phyloP scores from a whole-genome alignment of 2,329 filamentous ascomycete species.

The Epichloe hybrida region DNA sequence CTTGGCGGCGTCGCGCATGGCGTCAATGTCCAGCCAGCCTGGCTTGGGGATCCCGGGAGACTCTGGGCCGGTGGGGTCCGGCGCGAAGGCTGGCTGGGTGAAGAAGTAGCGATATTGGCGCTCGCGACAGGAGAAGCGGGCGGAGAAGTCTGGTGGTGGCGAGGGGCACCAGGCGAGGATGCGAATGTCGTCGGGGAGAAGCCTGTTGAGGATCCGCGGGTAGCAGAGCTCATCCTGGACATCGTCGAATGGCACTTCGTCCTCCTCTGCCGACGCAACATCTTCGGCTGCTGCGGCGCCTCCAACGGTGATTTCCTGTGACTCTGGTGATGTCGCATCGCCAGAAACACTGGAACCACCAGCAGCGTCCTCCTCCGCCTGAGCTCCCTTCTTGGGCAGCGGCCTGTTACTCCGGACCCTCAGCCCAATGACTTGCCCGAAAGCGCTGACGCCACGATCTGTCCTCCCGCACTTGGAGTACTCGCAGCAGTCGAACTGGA shows the following conservation, averaged over 20 bases:
- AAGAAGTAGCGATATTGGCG: constrained; percentile 95
- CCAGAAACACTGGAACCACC: constrained; percentile 3
- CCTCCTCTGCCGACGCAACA: constrained; percentile 4
- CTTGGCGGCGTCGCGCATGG: constrained; percentile 73
- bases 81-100: constrained; percentile 78
- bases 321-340: too few relatives aligned
- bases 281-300: constrained; percentile 1
- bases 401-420: constrained; percentile 74
- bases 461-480: constrained; percentile 95
- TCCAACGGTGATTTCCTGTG: too few relatives aligned
- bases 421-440: constrained; percentile 85
- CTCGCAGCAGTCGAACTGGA: constrained; percentile 74
- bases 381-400: constrained; percentile 23
- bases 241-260: constrained; percentile 39
- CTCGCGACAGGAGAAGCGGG: constrained; percentile 84
- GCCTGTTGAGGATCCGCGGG: constrained; percentile 66
- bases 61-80: constrained; percentile 27
- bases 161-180: constrained; percentile 86
- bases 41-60: constrained; percentile 27
- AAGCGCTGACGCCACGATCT: constrained; percentile 86
- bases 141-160: constrained; percentile 68
- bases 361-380: constrained; percentile 11
- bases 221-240: constrained; percentile 76
- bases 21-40: constrained; percentile 76
- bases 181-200: constrained; percentile 80